Conservation (phyloP, 345 rosid species). For the Stellera chamaejasme region DNA sequence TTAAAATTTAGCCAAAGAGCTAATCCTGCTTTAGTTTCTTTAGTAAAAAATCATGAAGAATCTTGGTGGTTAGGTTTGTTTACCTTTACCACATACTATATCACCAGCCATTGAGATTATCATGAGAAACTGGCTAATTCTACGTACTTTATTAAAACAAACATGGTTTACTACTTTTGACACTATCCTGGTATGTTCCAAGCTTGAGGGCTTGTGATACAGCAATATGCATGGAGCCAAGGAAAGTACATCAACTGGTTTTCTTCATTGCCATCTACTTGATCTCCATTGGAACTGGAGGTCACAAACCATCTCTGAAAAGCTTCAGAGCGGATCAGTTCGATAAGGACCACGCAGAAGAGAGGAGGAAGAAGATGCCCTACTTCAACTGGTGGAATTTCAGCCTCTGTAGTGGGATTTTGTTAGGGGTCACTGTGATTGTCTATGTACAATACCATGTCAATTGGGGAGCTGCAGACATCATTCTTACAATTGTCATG, state of each 20-base stretch:
- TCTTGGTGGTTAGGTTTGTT: too few species aligned
- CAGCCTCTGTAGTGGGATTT: constrained; percentile 63
- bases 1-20: too few species aligned
- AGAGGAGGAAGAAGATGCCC: constrained; percentile 81
- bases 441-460: constrained; percentile 76
- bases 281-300: constrained; percentile 84
- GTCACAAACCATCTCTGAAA: constrained; percentile 92
- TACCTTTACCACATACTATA: too few species aligned
- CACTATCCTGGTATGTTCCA: constrained; percentile 66
- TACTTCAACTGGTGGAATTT: constrained; percentile 94
- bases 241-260: constrained; percentile 54
- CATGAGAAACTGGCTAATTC: too few species aligned
- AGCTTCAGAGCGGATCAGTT: constrained; percentile 98
- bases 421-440: constrained; percentile 62
- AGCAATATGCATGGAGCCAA: constrained; percentile 43
- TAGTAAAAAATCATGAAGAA: too few species aligned
- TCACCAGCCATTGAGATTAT: too few species aligned
- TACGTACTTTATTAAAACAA: neutral
- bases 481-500: constrained; percentile 55
- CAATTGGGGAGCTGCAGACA: constrained; percentile 78
- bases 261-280: constrained; percentile 81
- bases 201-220: constrained; percentile 59
- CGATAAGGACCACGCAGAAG: constrained; percentile 60
- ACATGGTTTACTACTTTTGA: constrained; percentile 67
- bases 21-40: too few species aligned